These are phyloP conservation scores for Phaeosphaeriaceae sp. DNA, from an alignment of 2,329 filamentous ascomycete genomes.

Conservation along the genomic window DNA sequence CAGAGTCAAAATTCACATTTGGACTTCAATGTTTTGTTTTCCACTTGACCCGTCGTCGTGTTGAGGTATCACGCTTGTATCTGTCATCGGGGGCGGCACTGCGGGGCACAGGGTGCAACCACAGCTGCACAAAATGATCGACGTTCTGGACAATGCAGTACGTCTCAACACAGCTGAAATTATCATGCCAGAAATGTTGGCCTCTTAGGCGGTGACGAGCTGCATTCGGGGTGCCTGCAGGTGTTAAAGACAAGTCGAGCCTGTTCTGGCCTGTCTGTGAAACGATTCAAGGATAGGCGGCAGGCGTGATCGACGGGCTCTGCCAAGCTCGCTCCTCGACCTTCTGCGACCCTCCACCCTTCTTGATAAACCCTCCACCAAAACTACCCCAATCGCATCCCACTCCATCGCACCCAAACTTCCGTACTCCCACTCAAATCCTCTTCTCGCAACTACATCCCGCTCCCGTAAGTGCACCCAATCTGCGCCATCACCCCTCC, in stretches of 20 bases:
- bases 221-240: conserved; percentile 6
- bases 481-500: conserved; percentile 35
- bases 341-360: conserved; percentile 30
- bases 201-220: conserved; percentile 18
- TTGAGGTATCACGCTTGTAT: conserved; percentile 9
- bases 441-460: conserved; percentile 16
- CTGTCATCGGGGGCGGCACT: conserved; percentile 21
- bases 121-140: background rate
- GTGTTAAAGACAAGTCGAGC: conserved; percentile 23
- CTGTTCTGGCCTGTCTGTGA: conserved; percentile 36
- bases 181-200: conserved; percentile 5
- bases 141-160: conserved; percentile 1
- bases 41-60: background rate
- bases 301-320: conserved; percentile 33
- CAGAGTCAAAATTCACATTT: background rate
- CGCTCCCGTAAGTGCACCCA: conserved; percentile 40
- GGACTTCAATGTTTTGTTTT: background rate
- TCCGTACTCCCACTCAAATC: conserved; percentile 7
- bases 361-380: conserved; percentile 32
- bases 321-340: conserved; percentile 31
- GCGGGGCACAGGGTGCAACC: conserved; percentile 24
- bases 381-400: conserved; percentile 24
- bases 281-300: conserved; percentile 28
- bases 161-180: conserved; percentile 2
- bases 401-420: conserved; percentile 17